Conservation (phyloP, 495 filamentous ascomycete genomes). For the Podospora pseudoanserina region DNA sequence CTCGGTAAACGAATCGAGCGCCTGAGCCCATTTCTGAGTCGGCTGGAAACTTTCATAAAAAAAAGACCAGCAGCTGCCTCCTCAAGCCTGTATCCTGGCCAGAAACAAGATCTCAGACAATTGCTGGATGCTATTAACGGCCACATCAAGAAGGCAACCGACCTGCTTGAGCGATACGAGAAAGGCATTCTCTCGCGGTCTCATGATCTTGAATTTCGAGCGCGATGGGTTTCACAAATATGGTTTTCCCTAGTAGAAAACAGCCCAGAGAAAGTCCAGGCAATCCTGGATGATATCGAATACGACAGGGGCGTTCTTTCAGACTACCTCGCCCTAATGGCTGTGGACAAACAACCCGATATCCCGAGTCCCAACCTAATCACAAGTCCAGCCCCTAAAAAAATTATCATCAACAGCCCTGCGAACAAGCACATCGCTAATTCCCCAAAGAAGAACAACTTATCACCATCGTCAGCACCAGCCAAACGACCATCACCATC, state of each 20-base stretch:
- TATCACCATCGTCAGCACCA: background rate
- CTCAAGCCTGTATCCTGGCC: slow-evolving; percentile 9
- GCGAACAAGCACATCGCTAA: background rate
- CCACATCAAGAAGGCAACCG: slow-evolving; percentile 21
- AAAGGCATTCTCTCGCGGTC: slow-evolving; percentile 25
- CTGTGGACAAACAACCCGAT: background rate
- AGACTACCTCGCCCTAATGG: slow-evolving; percentile 22
- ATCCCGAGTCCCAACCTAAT: background rate
- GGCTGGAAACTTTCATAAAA: slow-evolving; percentile 17
- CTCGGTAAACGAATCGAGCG: slow-evolving; percentile 24
- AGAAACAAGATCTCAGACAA: slow-evolving; percentile 18
- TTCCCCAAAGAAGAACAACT: background rate
- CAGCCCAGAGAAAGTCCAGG: slow-evolving; percentile 27
- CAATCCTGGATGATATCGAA: slow-evolving; percentile 28
- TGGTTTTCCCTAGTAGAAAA: slow-evolving; percentile 28
- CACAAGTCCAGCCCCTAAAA: background rate
- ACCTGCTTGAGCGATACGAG: slow-evolving; percentile 30
- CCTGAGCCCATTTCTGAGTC: slow-evolving; percentile 18
- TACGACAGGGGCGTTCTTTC: slow-evolving; percentile 12
- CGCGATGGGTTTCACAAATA: slow-evolving; percentile 17
- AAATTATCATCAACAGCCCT: background rate
- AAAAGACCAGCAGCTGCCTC: slow-evolving; percentile 4
- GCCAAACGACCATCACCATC: slow-evolving; percentile 3
- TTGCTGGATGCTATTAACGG: slow-evolving; percentile 19
- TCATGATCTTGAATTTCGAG: slow-evolving; percentile 20